Conservation (phyloP, 192 early-diverging fungal genomes). For the Mortierella alpina region DNA sequence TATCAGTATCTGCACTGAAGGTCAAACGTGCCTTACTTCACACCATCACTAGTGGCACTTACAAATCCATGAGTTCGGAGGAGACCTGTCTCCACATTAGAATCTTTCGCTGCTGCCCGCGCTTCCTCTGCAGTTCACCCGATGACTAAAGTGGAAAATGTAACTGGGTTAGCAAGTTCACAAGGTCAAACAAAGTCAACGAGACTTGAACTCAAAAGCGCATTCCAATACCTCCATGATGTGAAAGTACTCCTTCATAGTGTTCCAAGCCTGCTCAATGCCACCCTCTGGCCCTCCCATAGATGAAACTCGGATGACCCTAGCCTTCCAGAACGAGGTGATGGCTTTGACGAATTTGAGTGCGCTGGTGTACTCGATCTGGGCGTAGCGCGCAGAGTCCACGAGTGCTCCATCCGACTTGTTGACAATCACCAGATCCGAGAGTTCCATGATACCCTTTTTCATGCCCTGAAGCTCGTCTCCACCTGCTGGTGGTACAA, state of each 20-base stretch:
- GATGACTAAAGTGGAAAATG: slow-evolving; percentile 25
- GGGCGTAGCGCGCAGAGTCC: slow-evolving; percentile 69
- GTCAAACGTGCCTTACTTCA: neutral
- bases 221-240: slow-evolving; percentile 59
- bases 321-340: slow-evolving; percentile 57
- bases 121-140: slow-evolving; percentile 49
- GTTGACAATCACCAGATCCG: slow-evolving; percentile 85
- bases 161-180: neutral
- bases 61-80: slow-evolving; percentile 69
- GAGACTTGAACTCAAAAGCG: neutral
- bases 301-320: slow-evolving; percentile 70
- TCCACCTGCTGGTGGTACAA: slow-evolving; percentile 84
- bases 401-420: slow-evolving; percentile 82
- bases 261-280: slow-evolving; percentile 68
- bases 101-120: slow-evolving; percentile 69
- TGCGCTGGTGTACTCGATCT: slow-evolving; percentile 76
- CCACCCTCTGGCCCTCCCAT: slow-evolving; percentile 58
- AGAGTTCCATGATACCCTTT: slow-evolving; percentile 88
- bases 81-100: slow-evolving; percentile 82
- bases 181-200: neutral
- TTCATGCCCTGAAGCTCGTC: slow-evolving; percentile 93
- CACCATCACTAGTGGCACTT: neutral
- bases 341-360: slow-evolving; percentile 71
- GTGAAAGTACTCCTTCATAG: slow-evolving; percentile 67
- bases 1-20: neutral